Percentiles rank a stretch among this genome's conserved stretches.
Conservation (phyloP, 2,329 filamentous ascomycete species). For the Penicillium sp. region DNA sequence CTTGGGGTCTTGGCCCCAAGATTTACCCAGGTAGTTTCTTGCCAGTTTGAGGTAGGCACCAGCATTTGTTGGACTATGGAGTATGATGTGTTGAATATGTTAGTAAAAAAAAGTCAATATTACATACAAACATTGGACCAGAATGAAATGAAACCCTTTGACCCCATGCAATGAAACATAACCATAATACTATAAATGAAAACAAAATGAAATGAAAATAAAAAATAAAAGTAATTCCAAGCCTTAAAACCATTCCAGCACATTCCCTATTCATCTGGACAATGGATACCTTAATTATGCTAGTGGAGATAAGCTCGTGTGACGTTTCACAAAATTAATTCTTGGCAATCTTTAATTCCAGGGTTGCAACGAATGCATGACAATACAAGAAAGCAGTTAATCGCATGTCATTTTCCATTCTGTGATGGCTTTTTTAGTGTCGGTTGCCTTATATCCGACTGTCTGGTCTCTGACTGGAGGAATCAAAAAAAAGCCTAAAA, state of each 20-base stretch:
- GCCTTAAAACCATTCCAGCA: constrained; percentile 1
- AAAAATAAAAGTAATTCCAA: background rate
- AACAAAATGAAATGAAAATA: background rate
- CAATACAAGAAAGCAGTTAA: constrained; percentile 24
- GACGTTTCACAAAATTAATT: constrained; percentile 35
- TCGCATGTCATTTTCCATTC: background rate
- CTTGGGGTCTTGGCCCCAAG: constrained; percentile 19
- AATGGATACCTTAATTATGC: constrained; percentile 34
- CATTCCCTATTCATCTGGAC: constrained; percentile 17
- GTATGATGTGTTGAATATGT: background rate
- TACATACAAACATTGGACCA: background rate
- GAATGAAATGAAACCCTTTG: background rate
- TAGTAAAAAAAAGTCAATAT: background rate
- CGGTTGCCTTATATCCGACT: background rate
- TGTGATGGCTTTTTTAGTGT: background rate
- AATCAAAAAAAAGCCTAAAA: background rate
- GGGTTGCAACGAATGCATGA: constrained; percentile 30
- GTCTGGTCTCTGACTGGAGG: background rate
- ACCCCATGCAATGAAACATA: constrained; percentile 9
- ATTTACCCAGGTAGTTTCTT: background rate
- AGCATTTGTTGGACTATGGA: constrained; percentile 5
- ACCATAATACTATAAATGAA: background rate
- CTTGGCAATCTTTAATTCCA: constrained; percentile 35
- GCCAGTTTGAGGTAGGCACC: constrained; percentile 8
- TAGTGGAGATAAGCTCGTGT: constrained; percentile 42